Evolutionary conservation across 2,329 filamentous ascomycete genomes (phyloP), one percentile per base, ranked within the genome.

Genomic region (Knoxdaviesia proteae): DNA sequence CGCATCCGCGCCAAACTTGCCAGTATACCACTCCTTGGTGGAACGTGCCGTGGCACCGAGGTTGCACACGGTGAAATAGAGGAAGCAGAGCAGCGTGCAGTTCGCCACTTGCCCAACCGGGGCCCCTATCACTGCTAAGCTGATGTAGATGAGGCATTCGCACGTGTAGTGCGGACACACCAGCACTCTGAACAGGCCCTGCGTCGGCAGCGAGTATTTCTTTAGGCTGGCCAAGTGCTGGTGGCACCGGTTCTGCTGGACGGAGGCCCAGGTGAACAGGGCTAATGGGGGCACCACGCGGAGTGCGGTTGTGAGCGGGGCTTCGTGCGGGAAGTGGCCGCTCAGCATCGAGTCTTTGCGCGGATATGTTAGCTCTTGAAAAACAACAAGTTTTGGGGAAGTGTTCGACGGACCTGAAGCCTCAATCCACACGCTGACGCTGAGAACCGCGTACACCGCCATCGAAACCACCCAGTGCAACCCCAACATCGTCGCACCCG

Each of bases 131-230:
- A 90, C 60, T 3, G 84, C 71, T 49, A 98, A 61, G n/a, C 79
- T 70, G 20, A 86, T 54, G 56, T 98, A 96, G 45, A 94, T 74
- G 36, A 80, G 56, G 54, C 83, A 87, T 61, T 96, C 90, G 53
- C 80, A 84, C 4, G 81, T 81, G 58, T 96, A 98, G 60, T 98
- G 90, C 11, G 90, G 86, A 51, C 82, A 92, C 36, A 94, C 61
- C 29, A 92, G 58, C 45, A 67, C 64, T 38, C 65, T 64, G 58
- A 96, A 98, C 45, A 80, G 61, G 3, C 78, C 77, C 46, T 80
- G 69, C 3, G 69, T 63, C 0, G 88, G 88, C 30, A 96, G 66
- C 7, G 80, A 81, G 59, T 98, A 96, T 54, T 86, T 88, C 54
- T 74, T 72, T 46, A 90, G 61, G 36, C 70, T 69, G 37, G 77